Percentiles rank a stretch among this genome's conserved stretches.
phyloP scores from a whole-genome alignment of 805 yeast species.

The Kregervanrija pseudodelftensis region DNA sequence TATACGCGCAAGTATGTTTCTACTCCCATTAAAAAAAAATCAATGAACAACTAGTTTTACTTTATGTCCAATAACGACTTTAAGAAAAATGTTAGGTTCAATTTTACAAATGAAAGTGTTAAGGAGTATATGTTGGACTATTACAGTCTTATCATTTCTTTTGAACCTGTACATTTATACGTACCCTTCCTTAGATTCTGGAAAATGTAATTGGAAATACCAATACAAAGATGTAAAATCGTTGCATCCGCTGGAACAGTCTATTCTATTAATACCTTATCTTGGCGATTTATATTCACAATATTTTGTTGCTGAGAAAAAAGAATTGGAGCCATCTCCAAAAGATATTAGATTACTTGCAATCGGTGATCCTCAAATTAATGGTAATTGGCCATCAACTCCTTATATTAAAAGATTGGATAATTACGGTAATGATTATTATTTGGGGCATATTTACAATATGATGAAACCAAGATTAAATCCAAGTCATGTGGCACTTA shows the following conservation, averaged over 20 bases:
- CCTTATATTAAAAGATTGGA: constrained; percentile 71
- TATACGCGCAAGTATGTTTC: no score
- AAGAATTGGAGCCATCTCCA: constrained; percentile 10
- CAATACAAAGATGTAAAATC: constrained; percentile 17
- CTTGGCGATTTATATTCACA: constrained; percentile 28
- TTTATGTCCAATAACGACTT: no score
- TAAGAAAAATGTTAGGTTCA: neutral
- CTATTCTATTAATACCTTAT: constrained; percentile 23
- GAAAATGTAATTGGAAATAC: constrained; percentile 56
- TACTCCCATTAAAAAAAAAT: no score
- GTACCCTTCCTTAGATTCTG: constrained; percentile 58
- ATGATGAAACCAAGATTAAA: constrained; percentile 54
- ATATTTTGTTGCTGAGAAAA: constrained; percentile 22
- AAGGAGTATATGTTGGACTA: constrained; percentile 14
- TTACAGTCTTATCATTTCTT: constrained; percentile 33
- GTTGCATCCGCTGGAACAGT: constrained; percentile 9
- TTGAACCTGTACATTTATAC: constrained; percentile 64
- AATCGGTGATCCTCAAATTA: constrained; percentile 95
- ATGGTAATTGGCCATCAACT: constrained; percentile 74
- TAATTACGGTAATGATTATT: constrained; percentile 83
- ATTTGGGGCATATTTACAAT: constrained; percentile 73
- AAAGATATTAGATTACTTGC: constrained; percentile 56
- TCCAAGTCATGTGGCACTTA: constrained; percentile 79
- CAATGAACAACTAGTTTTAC: no score
- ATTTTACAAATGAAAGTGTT: constrained; percentile 1